phyloP scores from a whole-genome alignment of 208 protist species.

The Wallacemonas rigidus region DNA sequence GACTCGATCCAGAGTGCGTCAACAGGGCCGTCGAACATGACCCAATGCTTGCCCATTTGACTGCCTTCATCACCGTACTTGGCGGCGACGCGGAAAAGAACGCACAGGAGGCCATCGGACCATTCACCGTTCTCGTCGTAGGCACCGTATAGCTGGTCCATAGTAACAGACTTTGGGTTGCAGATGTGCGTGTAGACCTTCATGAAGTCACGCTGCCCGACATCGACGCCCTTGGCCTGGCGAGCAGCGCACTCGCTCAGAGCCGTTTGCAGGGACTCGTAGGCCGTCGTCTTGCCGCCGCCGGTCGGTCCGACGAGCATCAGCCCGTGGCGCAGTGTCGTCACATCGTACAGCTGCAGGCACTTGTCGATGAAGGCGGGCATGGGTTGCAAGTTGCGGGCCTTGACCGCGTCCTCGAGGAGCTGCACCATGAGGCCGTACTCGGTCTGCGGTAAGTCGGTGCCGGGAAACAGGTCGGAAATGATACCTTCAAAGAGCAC shows the following conservation, averaged over 20 bases:
- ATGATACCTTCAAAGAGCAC: constrained; percentile 97
- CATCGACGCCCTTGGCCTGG: constrained; percentile 72
- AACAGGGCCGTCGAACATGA: constrained; percentile 98
- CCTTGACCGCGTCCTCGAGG: constrained; percentile 66
- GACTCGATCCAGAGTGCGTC: constrained; percentile 97
- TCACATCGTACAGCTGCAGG: constrained; percentile 98
- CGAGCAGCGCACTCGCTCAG: constrained; percentile 72
- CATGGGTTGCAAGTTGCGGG: constrained; percentile 87
- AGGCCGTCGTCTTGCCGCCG: constrained; percentile 95
- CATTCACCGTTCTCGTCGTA: constrained; percentile 97
- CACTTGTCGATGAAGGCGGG: constrained; percentile 96
- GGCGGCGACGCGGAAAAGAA: constrained; percentile 91
- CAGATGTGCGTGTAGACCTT: constrained; percentile 94
- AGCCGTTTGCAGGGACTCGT: constrained; percentile 84
- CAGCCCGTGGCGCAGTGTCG: constrained; percentile 97
- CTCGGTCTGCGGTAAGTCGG: constrained; percentile 88
- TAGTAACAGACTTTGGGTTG: constrained; percentile 98
- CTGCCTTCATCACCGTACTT: constrained; percentile 89
- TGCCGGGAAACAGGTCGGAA: constrained; percentile 98
- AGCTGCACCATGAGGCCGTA: constrained; percentile 92
- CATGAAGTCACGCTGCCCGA: constrained; percentile 77
- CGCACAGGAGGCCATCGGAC: constrained; percentile 96
- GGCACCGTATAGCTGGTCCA: constrained; percentile 98
- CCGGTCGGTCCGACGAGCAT: constrained; percentile 98
- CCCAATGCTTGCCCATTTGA: constrained; percentile 93